Conservation (phyloP, 306 rosid genomes). For the Lotus japonicus region DNA sequence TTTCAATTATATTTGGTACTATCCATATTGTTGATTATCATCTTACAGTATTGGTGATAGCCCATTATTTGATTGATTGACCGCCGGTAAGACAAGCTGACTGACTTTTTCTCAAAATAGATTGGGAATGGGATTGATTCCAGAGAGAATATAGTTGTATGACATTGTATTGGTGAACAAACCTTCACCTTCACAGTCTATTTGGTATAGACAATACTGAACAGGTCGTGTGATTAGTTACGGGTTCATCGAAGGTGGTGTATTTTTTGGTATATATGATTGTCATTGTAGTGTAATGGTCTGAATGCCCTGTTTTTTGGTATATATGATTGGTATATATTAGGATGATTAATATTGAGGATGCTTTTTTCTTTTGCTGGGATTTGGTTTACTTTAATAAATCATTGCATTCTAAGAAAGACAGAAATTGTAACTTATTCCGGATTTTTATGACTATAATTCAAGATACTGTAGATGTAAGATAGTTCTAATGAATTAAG, state of each 20-base stretch:
- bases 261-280: neutral
- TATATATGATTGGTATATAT: neutral
- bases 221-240: neutral
- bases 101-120: neutral
- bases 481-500: neutral
- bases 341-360: neutral
- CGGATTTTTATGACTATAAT: neutral
- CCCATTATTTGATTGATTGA: neutral
- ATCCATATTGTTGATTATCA: neutral
- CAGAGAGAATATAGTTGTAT: neutral
- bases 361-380: neutral
- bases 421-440: neutral
- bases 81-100: neutral
- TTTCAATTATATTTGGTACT: neutral
- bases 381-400: neutral
- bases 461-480: neutral
- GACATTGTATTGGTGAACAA: neutral
- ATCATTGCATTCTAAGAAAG: neutral
- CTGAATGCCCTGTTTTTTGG: neutral
- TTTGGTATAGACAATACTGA: neutral
- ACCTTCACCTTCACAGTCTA: neutral
- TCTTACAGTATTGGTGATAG: neutral
- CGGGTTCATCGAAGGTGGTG: neutral
- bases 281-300: neutral
- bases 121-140: neutral